These are phyloP conservation scores for Anthostomella pinea DNA, from an alignment of 2,329 filamentous ascomycete species.

Conservation along the genomic window DNA sequence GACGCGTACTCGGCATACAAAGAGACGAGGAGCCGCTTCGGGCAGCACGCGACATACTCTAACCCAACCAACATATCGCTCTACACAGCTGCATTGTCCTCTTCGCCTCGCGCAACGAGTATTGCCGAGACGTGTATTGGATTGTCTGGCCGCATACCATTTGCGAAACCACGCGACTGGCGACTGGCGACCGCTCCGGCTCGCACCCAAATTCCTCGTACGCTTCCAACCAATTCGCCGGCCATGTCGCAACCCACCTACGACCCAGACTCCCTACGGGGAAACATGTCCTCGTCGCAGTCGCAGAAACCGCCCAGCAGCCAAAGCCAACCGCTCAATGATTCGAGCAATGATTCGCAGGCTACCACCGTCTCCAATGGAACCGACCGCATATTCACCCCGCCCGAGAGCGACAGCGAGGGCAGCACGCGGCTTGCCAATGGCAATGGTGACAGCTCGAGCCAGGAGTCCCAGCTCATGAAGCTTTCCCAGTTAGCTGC, in stretches of 20 bases:
- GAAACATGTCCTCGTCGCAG: constrained; percentile 10
- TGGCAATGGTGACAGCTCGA: constrained; percentile 41
- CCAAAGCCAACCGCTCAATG: constrained; percentile 24
- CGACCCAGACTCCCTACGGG: constrained; percentile 5
- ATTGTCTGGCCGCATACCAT: neutral
- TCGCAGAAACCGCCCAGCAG: constrained; percentile 13
- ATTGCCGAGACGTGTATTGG: neutral
- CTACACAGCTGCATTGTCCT: neutral
- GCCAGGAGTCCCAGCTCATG: constrained; percentile 55
- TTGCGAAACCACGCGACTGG: constrained; percentile 14
- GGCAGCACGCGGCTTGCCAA: constrained; percentile 38
- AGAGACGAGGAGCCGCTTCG: constrained; percentile 1
- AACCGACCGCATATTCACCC: constrained; percentile 42
- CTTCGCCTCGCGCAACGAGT: neutral
- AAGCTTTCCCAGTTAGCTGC: constrained; percentile 59
- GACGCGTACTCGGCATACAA: constrained; percentile 1
- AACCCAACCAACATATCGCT: neutral
- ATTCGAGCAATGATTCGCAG: constrained; percentile 43
- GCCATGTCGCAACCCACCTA: constrained; percentile 16
- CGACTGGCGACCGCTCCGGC: constrained; percentile 7
- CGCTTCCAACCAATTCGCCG: constrained; percentile 2
- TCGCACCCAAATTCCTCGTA: constrained; percentile 1
- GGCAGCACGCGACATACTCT: neutral
- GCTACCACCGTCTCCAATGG: constrained; percentile 41
- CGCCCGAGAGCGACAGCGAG: constrained; percentile 41